A percentile compares a stretch with the other conserved stretches of the same genome.
phyloP scores from a whole-genome alignment of 2,329 filamentous ascomycete genomes.

The Penicillium brasilianum region DNA sequence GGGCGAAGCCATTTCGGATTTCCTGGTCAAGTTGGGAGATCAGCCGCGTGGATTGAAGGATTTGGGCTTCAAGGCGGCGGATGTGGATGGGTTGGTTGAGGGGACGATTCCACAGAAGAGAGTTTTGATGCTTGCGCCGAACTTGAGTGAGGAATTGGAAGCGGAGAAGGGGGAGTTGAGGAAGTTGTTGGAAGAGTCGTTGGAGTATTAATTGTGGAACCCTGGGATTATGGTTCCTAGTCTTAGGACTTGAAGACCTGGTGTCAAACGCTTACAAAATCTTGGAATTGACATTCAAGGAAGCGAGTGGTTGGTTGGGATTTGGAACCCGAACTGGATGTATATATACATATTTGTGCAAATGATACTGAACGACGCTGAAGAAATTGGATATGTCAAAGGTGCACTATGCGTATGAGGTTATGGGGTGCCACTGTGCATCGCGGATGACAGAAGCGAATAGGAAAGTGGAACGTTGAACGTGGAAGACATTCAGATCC shows the following conservation, averaged over 20 bases:
- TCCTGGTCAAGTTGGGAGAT: slow-evolving; percentile 82
- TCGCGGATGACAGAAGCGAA: neutral
- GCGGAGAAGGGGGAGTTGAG: slow-evolving; percentile 74
- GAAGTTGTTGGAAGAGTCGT: slow-evolving; percentile 67
- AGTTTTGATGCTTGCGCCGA: slow-evolving; percentile 90
- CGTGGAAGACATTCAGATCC: neutral
- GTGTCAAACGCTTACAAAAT: neutral
- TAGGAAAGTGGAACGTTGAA: too few species aligned
- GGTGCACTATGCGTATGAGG: neutral
- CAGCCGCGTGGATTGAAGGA: slow-evolving; percentile 86
- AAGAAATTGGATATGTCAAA: slow-evolving; percentile 13
- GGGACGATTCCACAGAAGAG: slow-evolving; percentile 91
- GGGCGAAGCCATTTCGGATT: slow-evolving; percentile 78
- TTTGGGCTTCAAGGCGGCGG: slow-evolving; percentile 75
- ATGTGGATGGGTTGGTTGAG: slow-evolving; percentile 86
- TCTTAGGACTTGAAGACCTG: neutral
- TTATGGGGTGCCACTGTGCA: too few species aligned
- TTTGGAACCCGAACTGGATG: neutral
- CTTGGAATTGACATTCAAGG: neutral
- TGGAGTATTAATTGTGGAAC: slow-evolving; percentile 53
- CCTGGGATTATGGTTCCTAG: neutral
- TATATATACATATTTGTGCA: slow-evolving; percentile 9
- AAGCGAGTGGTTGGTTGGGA: neutral
- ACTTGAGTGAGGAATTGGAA: slow-evolving; percentile 70
- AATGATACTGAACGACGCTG: neutral